Conservation (phyloP, 2,329 filamentous ascomycete species). For the Aspergillus puulaauensis region DNA sequence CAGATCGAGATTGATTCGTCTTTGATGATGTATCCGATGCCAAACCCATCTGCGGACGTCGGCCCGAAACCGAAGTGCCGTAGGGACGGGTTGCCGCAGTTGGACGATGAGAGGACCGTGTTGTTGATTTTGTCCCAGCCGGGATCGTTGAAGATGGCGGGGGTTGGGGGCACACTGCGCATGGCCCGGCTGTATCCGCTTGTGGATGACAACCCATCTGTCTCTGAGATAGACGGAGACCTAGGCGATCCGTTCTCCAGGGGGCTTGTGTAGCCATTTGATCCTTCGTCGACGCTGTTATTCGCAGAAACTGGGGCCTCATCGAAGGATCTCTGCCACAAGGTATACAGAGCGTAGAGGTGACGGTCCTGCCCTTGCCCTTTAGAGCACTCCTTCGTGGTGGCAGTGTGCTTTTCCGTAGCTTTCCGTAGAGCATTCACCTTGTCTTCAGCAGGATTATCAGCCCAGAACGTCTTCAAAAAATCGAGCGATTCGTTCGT, state of each 20-base stretch:
- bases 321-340: conserved; percentile 89
- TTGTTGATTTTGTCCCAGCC: conserved; percentile 96
- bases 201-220: conserved; percentile 43
- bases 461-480: conserved; percentile 91
- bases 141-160: conserved; percentile 78
- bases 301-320: conserved; percentile 59
- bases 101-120: conserved; percentile 94
- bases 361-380: conserved; percentile 90
- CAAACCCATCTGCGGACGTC: conserved; percentile 89
- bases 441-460: conserved; percentile 79
- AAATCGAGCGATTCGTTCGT: conserved; percentile 83
- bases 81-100: conserved; percentile 93
- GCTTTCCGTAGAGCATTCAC: conserved; percentile 81
- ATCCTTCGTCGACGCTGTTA: conserved; percentile 52
- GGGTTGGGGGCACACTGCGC: conserved; percentile 52
- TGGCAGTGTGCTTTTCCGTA: conserved; percentile 75
- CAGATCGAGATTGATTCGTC: conserved; percentile 88
- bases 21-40: conserved; percentile 99
- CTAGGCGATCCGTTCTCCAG: conserved; percentile 30
- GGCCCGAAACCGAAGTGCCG: conserved; percentile 97
- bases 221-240: conserved; percentile 41
- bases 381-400: conserved; percentile 82
- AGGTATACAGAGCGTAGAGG: conserved; percentile 87
- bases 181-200: conserved; percentile 58
- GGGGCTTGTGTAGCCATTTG: conserved; percentile 66